These are phyloP conservation scores for Gaultheria prostrata DNA, from an alignment of 148 eudicot genomes.

Conservation along the genomic window DNA sequence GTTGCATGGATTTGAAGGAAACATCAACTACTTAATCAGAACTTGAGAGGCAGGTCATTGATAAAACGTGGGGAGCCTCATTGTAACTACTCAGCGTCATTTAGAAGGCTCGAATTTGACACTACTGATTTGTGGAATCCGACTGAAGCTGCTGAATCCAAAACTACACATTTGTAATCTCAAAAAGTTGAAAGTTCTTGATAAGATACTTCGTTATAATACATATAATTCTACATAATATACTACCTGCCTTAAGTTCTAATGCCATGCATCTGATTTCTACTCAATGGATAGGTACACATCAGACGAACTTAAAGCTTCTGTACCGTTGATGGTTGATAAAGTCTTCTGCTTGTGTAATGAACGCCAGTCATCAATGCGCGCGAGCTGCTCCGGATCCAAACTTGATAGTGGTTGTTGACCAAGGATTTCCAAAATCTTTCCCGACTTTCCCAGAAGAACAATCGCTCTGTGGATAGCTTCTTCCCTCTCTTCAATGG, in stretches of 20 bases:
- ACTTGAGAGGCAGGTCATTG: background rate
- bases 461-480: constrained; percentile 33
- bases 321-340: constrained; percentile 15
- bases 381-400: constrained; percentile 27
- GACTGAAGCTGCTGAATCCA: background rate
- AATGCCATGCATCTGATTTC: background rate
- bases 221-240: background rate
- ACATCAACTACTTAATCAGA: background rate
- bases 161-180: background rate
- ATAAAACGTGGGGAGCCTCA: background rate
- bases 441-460: constrained; percentile 45
- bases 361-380: constrained; percentile 43
- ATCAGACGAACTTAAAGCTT: constrained; percentile 27
- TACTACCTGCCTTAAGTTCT: background rate
- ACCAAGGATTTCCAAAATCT: constrained; percentile 34
- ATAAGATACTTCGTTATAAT: background rate
- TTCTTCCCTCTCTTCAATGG: constrained; percentile 46
- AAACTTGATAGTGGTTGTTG: constrained; percentile 23
- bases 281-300: constrained; percentile 28
- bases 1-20: background rate
- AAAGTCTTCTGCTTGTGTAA: constrained; percentile 21
- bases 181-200: too few relatives aligned
- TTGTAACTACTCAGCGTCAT: background rate
- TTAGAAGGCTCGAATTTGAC: background rate
- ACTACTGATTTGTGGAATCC: background rate